Conservation (phyloP, 2,329 filamentous ascomycete genomes). For the Trichoderma afroharzianum region DNA sequence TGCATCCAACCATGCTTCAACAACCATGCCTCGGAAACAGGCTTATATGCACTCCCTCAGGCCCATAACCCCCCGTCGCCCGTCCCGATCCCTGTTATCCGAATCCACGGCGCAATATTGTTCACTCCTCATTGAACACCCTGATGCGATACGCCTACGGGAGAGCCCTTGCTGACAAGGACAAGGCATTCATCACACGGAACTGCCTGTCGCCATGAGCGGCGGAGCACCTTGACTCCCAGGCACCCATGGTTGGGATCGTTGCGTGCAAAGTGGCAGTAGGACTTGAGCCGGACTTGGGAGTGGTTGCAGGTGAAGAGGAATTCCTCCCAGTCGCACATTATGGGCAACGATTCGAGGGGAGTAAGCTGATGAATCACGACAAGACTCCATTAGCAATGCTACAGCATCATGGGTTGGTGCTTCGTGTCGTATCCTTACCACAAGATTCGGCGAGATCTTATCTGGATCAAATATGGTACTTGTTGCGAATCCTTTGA, state of each 20-base stretch:
- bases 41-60: conserved; percentile 2
- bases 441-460: not conserved
- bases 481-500: not conserved
- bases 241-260: conserved; percentile 67
- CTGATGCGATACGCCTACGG: not conserved
- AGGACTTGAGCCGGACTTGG: conserved; percentile 56
- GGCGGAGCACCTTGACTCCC: conserved; percentile 61
- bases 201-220: conserved; percentile 55
- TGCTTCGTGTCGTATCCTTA: not conserved
- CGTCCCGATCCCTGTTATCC: not conserved
- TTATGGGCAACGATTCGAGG: conserved; percentile 32
- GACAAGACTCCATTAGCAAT: not conserved
- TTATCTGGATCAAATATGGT: not conserved
- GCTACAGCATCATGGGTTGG: not conserved
- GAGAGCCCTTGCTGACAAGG: conserved; percentile 16
- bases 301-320: conserved; percentile 63
- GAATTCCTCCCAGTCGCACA: conserved; percentile 72
- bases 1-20: not conserved
- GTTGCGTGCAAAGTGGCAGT: conserved; percentile 74
- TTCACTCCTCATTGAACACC: not conserved
- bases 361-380: not conserved
- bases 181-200: conserved; percentile 48
- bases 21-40: not conserved
- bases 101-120: not conserved
- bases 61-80: not conserved